Conservation (phyloP, 225 moss, liverwort and hornwort genomes). For the Physcomitrium patens region DNA sequence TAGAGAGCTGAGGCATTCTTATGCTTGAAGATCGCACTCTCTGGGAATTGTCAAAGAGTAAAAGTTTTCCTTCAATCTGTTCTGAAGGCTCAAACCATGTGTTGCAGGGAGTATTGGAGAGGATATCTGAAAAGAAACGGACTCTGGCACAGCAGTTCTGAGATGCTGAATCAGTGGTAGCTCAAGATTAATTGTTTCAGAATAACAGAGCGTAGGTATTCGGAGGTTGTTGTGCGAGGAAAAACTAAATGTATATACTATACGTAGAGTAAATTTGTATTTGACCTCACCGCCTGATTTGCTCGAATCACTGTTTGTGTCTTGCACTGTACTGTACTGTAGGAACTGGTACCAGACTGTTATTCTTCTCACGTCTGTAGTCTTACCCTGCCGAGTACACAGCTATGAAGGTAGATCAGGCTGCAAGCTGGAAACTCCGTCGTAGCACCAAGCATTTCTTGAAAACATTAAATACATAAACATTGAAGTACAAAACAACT, state of each 20-base stretch:
- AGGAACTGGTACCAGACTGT: neutral
- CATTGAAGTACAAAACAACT: neutral
- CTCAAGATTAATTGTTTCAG: neutral
- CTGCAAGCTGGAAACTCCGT: constrained; percentile 22
- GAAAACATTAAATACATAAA: too few relatives aligned
- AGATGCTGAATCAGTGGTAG: neutral
- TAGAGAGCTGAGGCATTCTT: neutral
- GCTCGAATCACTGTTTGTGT: neutral
- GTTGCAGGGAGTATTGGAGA: constrained; percentile 41
- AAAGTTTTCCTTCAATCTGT: neutral
- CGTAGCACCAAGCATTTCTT: neutral
- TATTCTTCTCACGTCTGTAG: constrained; percentile 2
- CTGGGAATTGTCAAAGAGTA: neutral
- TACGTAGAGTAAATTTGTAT: neutral
- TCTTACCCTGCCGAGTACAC: neutral
- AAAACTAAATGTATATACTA: constrained; percentile 2
- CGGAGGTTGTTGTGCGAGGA: neutral
- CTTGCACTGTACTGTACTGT: neutral
- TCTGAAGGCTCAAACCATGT: neutral
- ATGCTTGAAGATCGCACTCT: neutral
- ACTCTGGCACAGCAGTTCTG: constrained; percentile 4
- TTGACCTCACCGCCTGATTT: neutral
- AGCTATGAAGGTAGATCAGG: constrained; percentile 4
- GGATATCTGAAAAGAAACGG: constrained; percentile 42
- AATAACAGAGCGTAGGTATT: constrained; percentile 13